Percentiles rank a stretch among this genome's conserved stretches.
Conservation (phyloP, 768 basidiomycete genomes). For the Megacollybia marginata region DNA sequence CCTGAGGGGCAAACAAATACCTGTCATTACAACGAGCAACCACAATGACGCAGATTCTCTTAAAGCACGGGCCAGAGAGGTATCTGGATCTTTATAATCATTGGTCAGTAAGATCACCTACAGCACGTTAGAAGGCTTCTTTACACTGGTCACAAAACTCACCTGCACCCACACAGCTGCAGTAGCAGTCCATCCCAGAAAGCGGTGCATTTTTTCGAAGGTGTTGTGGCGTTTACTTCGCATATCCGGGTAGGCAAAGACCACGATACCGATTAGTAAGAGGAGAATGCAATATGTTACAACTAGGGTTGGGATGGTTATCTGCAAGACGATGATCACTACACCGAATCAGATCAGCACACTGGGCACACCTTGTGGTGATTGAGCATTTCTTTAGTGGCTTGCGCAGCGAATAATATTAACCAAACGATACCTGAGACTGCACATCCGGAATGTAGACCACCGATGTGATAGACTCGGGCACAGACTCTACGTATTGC, state of each 20-base stretch:
- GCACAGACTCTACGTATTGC: conserved; percentile 45
- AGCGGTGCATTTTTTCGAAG: conserved; percentile 51
- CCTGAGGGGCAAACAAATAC: conserved; percentile 12
- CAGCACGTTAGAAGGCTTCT: background rate
- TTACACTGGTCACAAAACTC: conserved; percentile 4
- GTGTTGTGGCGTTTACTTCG: conserved; percentile 40
- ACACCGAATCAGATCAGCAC: background rate
- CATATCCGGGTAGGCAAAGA: conserved; percentile 43
- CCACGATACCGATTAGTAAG: conserved; percentile 39
- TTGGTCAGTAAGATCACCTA: conserved; percentile 45
- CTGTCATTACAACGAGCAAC: conserved; percentile 45
- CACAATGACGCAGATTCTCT: conserved; percentile 43
- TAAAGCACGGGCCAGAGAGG: conserved; percentile 35
- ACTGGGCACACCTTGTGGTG: conserved; percentile 23
- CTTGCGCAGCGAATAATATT: conserved; percentile 39
- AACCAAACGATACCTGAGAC: conserved; percentile 49
- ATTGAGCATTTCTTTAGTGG: conserved; percentile 39
- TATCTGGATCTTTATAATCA: conserved; percentile 34
- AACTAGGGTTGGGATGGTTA: conserved; percentile 38
- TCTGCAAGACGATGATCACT: conserved; percentile 19
- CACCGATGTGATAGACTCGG: conserved; percentile 53
- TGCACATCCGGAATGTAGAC: conserved; percentile 53
- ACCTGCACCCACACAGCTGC: conserved; percentile 51
- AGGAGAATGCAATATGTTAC: conserved; percentile 45
- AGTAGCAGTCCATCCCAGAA: conserved; percentile 47